These are phyloP conservation scores for Trametes punicea DNA, from an alignment of 768 basidiomycete genomes.

Conservation along the genomic window DNA sequence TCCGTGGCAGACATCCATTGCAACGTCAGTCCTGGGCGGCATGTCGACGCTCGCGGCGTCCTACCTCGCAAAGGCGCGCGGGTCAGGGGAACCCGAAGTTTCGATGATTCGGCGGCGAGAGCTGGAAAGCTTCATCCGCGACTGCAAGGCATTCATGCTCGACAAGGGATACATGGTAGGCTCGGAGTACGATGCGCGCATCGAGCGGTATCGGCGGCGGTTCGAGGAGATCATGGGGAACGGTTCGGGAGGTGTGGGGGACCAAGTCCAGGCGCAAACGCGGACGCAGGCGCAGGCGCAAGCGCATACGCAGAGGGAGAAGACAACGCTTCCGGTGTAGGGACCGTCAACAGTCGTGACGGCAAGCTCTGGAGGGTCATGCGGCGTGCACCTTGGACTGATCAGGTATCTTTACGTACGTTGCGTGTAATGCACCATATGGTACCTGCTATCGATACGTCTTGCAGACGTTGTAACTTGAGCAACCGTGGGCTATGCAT, in stretches of 20 bases:
- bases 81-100: conserved; percentile 68
- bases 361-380: background rate
- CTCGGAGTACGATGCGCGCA: conserved; percentile 30
- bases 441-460: too few relatives aligned
- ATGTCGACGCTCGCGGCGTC: conserved; percentile 65
- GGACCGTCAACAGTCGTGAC: background rate
- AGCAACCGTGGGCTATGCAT: too few relatives aligned
- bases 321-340: conserved; percentile 7
- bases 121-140: conserved; percentile 65
- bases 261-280: conserved; percentile 3
- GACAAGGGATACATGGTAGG: conserved; percentile 46
- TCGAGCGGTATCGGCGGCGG: conserved; percentile 36
- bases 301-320: conserved; percentile 3
- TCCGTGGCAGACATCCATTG: conserved; percentile 35
- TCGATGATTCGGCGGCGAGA: conserved; percentile 55
- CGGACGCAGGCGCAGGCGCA: background rate
- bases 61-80: conserved; percentile 66
- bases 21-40: conserved; percentile 49
- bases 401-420: too few relatives aligned
- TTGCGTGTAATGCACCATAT: too few relatives aligned
- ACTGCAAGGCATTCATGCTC: conserved; percentile 52
- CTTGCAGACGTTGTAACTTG: too few relatives aligned
- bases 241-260: conserved; percentile 16
- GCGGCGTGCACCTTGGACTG: too few relatives aligned
- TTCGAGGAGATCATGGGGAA: conserved; percentile 51